Conservation (phyloP, 306 rosid genomes). For the Cicer arietinum region DNA sequence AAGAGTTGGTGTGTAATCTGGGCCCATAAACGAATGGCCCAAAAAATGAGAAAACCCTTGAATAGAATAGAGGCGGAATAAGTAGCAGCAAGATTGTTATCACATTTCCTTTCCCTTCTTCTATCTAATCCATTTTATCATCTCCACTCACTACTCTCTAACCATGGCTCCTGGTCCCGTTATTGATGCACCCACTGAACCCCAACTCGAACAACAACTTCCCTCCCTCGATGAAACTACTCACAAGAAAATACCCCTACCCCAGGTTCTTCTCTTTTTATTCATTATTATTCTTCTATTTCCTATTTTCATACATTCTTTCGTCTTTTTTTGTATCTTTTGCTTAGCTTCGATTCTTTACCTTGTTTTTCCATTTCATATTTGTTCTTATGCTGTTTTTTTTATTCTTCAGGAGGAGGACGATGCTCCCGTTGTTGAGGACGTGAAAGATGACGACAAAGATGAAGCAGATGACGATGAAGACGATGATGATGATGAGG, state of each 20-base stretch:
- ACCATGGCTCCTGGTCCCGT: slow-evolving; percentile 82
- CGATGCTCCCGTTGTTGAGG: slow-evolving; percentile 72
- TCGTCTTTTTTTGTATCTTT: neutral
- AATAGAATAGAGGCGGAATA: neutral
- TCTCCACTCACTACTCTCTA: neutral
- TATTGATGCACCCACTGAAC: slow-evolving; percentile 56
- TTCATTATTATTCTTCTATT: neutral
- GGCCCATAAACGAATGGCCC: slow-evolving; percentile 48
- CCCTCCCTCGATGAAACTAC: slow-evolving; percentile 49
- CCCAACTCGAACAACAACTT: slow-evolving; percentile 42
- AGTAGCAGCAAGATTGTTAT: neutral
- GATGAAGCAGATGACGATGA: slow-evolving; percentile 59
- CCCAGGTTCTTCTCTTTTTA: slow-evolving; percentile 44
- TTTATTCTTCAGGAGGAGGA: slow-evolving; percentile 52
- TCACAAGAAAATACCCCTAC: slow-evolving; percentile 51
- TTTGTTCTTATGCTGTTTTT: neutral
- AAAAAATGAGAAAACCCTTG: slow-evolving; percentile 45
- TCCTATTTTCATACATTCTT: neutral
- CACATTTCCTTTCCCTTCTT: neutral
- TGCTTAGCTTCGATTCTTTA: neutral
- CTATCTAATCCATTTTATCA: slow-evolving; percentile 6
- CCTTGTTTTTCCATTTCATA: neutral
- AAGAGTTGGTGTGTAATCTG: neutral
- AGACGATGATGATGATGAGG: slow-evolving; percentile 66
- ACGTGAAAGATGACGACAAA: slow-evolving; percentile 70